These are phyloP conservation scores for Eucalyptus cloeziana DNA, from an alignment of 345 rosid species.

Conservation along the genomic window DNA sequence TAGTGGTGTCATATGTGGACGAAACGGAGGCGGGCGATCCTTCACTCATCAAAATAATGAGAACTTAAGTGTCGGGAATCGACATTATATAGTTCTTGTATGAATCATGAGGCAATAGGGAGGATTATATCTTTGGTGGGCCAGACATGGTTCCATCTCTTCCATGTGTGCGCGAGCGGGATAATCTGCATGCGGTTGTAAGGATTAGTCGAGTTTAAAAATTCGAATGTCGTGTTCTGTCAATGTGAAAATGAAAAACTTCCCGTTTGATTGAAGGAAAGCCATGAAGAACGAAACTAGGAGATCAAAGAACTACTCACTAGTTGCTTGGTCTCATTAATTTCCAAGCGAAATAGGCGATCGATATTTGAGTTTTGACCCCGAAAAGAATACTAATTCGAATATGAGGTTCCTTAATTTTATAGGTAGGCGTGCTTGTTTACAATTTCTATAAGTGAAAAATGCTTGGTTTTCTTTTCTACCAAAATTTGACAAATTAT, in stretches of 20 bases:
- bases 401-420: background rate
- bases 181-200: background rate
- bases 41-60: background rate
- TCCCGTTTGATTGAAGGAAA: background rate
- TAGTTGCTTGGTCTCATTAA: background rate
- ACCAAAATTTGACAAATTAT: background rate
- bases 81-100: background rate
- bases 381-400: background rate
- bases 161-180: background rate
- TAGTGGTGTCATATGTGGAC: background rate
- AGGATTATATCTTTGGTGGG: background rate
- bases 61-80: background rate
- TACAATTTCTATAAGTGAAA: background rate
- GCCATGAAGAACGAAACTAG: background rate
- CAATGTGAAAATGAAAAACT: background rate
- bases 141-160: background rate
- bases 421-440: background rate
- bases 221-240: background rate
- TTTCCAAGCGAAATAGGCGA: background rate
- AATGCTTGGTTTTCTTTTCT: background rate
- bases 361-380: background rate
- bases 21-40: background rate
- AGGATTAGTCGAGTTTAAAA: background rate
- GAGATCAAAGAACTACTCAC: background rate
- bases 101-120: background rate